phyloP scores from a whole-genome alignment of 1,139 yeast species.

The Tardiomyces blankii region DNA sequence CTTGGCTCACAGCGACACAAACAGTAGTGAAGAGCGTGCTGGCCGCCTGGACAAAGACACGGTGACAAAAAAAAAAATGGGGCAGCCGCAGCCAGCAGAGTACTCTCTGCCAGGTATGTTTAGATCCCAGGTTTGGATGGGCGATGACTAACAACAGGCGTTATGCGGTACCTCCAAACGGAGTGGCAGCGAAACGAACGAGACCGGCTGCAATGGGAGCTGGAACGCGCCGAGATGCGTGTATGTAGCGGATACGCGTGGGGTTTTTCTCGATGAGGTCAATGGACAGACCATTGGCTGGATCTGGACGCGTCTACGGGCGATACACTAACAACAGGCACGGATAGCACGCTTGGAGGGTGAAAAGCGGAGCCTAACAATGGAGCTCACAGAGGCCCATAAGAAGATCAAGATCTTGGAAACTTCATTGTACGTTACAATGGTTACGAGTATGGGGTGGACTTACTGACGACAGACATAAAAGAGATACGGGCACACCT shows the following conservation, averaged over 20 bases:
- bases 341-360: constrained; percentile 31
- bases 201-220: constrained; percentile 45
- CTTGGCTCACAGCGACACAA: no score
- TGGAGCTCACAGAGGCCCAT: constrained; percentile 17
- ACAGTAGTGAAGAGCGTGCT: neutral
- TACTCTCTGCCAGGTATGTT: constrained; percentile 23
- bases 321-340: constrained; percentile 24
- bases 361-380: constrained; percentile 26
- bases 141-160: constrained; percentile 29
- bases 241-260: no score
- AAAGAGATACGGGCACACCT: no score
- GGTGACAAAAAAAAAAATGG: constrained; percentile 2
- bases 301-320: no score
- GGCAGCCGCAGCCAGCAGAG: constrained; percentile 17
- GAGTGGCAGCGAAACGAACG: constrained; percentile 48
- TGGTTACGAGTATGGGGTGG: no score
- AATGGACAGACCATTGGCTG: no score
- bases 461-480: neutral
- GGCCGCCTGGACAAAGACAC: neutral
- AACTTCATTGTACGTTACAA: constrained; percentile 3
- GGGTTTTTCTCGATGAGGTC: no score
- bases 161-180: constrained; percentile 45
- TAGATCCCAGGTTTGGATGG: constrained; percentile 13
- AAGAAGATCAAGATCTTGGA: constrained; percentile 21
- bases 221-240: constrained; percentile 43